phyloP scores from a whole-genome alignment of 371 early-diverging fungal genomes.

The Gilbertella persicaria region DNA sequence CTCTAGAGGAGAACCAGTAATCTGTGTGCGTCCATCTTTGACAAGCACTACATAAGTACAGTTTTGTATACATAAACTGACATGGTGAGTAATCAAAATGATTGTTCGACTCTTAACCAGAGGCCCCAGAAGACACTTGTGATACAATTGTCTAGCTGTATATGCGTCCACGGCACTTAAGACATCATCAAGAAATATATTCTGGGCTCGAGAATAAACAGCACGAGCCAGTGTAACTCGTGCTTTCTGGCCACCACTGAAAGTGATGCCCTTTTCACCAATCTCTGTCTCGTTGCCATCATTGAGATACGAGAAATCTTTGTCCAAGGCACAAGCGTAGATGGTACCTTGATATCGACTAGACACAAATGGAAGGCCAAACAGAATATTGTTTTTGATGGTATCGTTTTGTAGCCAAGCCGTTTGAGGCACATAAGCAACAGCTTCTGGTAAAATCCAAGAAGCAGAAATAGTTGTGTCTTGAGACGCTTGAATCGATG shows the following conservation, averaged over 20 bases:
- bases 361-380: constrained; percentile 47
- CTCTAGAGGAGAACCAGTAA: constrained; percentile 47
- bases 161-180: constrained; percentile 85
- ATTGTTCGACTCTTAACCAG: constrained; percentile 78
- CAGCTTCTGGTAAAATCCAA: constrained; percentile 24
- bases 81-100: constrained; percentile 89
- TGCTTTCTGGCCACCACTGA: constrained; percentile 80
- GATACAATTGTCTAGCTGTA: constrained; percentile 83
- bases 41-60: constrained; percentile 69
- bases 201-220: constrained; percentile 75
- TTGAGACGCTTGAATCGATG: constrained; percentile 10
- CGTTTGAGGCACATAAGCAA: constrained; percentile 37
- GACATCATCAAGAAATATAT: constrained; percentile 82
- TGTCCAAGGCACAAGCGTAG: constrained; percentile 57
- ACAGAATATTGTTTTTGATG: constrained; percentile 66
- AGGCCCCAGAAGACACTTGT: constrained; percentile 67
- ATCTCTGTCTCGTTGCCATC: constrained; percentile 92
- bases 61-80: constrained; percentile 71
- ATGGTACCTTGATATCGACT: constrained; percentile 60
- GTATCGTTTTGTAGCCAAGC: constrained; percentile 90
- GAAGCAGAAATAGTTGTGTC: constrained; percentile 11
- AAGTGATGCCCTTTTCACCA: constrained; percentile 84
- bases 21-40: constrained; percentile 51
- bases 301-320: constrained; percentile 61
- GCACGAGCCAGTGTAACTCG: constrained; percentile 85